Percentiles rank a stretch among this genome's conserved stretches.
These are phyloP conservation scores for Penicillium robsamsonii DNA, from an alignment of 495 filamentous ascomycete genomes.

Conservation along the genomic window DNA sequence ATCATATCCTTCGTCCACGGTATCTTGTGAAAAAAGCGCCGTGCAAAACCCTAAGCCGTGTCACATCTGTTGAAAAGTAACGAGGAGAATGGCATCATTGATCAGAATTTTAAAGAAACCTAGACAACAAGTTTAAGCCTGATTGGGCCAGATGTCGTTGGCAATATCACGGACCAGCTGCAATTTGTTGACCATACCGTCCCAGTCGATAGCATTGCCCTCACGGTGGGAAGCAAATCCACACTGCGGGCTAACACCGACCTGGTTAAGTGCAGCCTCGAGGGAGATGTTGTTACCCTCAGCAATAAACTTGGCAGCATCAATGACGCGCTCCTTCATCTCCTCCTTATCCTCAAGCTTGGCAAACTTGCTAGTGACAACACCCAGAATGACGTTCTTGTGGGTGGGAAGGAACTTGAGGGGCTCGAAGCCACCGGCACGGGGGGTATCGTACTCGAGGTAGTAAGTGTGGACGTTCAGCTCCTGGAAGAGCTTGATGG, in stretches of 20 bases:
- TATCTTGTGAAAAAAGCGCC: slow-evolving; percentile 13
- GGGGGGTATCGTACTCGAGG: slow-evolving; percentile 77
- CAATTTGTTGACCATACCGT: slow-evolving; percentile 71
- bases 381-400: slow-evolving; percentile 75
- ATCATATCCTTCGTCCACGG: slow-evolving; percentile 19
- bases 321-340: slow-evolving; percentile 64
- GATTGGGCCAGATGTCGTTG: slow-evolving; percentile 68
- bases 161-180: slow-evolving; percentile 66
- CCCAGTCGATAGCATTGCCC: slow-evolving; percentile 61
- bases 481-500: slow-evolving; percentile 72
- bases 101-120: neutral
- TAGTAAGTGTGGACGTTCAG: slow-evolving; percentile 78
- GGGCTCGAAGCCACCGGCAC: slow-evolving; percentile 76
- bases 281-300: slow-evolving; percentile 61
- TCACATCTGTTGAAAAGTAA: neutral
- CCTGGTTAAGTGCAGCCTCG: slow-evolving; percentile 64
- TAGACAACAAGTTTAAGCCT: slow-evolving; percentile 37
- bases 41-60: slow-evolving; percentile 14
- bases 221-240: slow-evolving; percentile 73
- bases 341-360: slow-evolving; percentile 71
- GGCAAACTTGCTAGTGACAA: slow-evolving; percentile 71
- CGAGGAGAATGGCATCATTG: slow-evolving; percentile 1
- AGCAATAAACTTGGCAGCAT: slow-evolving; percentile 70
- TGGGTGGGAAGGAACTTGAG: slow-evolving; percentile 66
- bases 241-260: slow-evolving; percentile 75